Evolutionary conservation across 371 early-diverging fungal genomes (phyloP).

Genomic region (Agmasoma carcini): DNA sequence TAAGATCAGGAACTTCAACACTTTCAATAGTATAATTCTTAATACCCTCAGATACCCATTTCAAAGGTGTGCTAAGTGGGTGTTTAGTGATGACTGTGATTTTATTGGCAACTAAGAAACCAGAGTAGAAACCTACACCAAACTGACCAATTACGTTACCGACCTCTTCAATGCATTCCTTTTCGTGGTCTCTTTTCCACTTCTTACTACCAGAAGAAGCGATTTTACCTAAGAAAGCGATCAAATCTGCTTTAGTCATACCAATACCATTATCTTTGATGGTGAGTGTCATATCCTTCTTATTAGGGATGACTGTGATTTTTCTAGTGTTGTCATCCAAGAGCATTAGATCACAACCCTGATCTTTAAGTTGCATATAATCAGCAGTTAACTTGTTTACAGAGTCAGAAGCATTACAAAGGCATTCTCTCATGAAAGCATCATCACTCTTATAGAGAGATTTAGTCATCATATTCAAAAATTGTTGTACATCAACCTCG

Average conservation of each 20-base stretch:
- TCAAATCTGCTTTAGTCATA: slow-evolving; percentile 85
- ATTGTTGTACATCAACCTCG: slow-evolving; percentile 51
- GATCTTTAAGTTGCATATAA: slow-evolving; percentile 60
- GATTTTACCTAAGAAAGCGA: slow-evolving; percentile 82
- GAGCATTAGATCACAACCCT: slow-evolving; percentile 55
- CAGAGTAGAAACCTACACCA: slow-evolving; percentile 93
- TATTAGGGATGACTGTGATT: slow-evolving; percentile 69
- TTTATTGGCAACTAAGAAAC: slow-evolving; percentile 78
- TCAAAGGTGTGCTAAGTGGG: slow-evolving; percentile 75
- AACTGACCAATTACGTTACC: slow-evolving; percentile 77
- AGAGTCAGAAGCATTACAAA: slow-evolving; percentile 84
- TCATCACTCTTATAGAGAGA: slow-evolving; percentile 76
- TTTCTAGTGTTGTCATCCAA: too few species aligned
- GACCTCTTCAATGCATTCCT: slow-evolving; percentile 52
- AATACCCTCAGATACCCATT: slow-evolving; percentile 78
- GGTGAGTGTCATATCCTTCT: slow-evolving; percentile 57
- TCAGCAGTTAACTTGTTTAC: slow-evolving; percentile 72
- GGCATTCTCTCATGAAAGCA: slow-evolving; percentile 76
- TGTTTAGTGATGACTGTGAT: slow-evolving; percentile 81
- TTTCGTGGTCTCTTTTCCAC: slow-evolving; percentile 70
- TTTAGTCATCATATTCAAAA: slow-evolving; percentile 78
- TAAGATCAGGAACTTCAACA: slow-evolving; percentile 62
- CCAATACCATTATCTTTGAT: slow-evolving; percentile 84
- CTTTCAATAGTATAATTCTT: slow-evolving; percentile 74
- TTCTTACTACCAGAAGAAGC: slow-evolving; percentile 82